Percentiles rank a stretch among this genome's conserved stretches.
These are phyloP conservation scores for Tuber calosporum DNA, from an alignment of 495 filamentous ascomycete genomes.

Conservation along the genomic window DNA sequence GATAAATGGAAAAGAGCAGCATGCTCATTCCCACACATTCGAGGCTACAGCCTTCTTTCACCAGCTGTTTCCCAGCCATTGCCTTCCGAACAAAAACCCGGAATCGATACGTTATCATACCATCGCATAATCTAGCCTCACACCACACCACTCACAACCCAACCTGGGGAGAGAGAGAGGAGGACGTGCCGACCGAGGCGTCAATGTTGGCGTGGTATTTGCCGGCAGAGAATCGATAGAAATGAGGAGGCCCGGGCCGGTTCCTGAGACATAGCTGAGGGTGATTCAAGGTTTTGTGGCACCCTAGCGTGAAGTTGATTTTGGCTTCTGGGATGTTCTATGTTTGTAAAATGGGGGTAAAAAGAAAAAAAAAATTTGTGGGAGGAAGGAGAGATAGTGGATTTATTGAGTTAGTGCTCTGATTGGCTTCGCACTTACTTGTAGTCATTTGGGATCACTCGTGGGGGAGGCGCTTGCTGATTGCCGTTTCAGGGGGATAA, in stretches of 20 bases:
- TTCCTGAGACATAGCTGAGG: background rate
- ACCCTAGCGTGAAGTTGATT: background rate
- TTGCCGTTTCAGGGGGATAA: background rate
- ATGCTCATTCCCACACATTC: background rate
- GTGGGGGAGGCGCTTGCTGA: background rate
- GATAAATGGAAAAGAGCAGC: background rate
- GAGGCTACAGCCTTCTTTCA: background rate
- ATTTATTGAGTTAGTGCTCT: background rate
- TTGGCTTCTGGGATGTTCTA: background rate
- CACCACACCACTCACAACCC: background rate
- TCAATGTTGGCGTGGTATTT: background rate
- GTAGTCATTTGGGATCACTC: background rate
- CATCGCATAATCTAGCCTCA: background rate
- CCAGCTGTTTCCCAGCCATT: background rate
- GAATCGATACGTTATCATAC: background rate
- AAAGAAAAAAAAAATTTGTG: background rate
- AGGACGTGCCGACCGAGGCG: background rate
- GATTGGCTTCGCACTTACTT: slow-evolving; percentile 5
- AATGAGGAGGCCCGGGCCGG: background rate
- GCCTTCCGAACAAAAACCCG: background rate
- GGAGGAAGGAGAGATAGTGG: background rate
- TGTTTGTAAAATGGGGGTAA: background rate
- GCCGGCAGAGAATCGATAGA: background rate
- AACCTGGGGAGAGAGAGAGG: background rate
- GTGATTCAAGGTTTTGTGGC: background rate